Percentiles rank a stretch among this genome's conserved stretches.
Conservation (phyloP, 2,329 filamentous ascomycete genomes). For the Beauveria pseudobassiana region DNA sequence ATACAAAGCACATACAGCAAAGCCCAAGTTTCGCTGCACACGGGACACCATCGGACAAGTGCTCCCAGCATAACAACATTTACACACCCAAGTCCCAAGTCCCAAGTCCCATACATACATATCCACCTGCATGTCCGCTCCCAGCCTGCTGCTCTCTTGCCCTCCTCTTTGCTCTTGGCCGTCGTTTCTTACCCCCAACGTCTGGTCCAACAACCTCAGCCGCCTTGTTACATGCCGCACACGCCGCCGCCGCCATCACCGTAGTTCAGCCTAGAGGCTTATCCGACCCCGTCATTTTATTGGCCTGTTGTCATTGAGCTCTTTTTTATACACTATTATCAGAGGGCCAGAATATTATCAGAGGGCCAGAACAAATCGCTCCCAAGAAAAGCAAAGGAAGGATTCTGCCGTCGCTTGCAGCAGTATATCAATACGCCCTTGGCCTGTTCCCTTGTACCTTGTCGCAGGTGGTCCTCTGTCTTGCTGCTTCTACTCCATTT, state of each 20-base stretch:
- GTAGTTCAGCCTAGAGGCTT: background rate
- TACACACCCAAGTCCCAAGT: background rate
- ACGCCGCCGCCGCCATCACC: background rate
- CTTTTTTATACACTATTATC: background rate
- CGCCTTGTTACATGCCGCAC: background rate
- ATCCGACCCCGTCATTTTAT: background rate
- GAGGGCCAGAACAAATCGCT: background rate
- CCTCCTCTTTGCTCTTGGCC: constrained; percentile 13
- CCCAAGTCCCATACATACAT: background rate
- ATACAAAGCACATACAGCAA: background rate
- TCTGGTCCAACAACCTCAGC: background rate
- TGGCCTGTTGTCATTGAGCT: background rate
- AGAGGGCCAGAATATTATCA: background rate
- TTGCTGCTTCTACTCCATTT: background rate
- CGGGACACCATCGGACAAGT: background rate
- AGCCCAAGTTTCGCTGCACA: background rate
- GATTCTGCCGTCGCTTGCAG: background rate
- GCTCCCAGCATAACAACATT: background rate
- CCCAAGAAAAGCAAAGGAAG: too few relatives aligned
- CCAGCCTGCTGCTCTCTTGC: constrained; percentile 2
- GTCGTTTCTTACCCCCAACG: constrained; percentile 10
- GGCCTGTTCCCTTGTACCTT: constrained; percentile 2
- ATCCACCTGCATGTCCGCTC: constrained; percentile 8
- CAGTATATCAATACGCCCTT: background rate
- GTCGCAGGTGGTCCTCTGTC: background rate